A percentile compares a stretch with the other conserved stretches of the same genome.
phyloP scores from a whole-genome alignment of 2,329 filamentous ascomycete genomes.

The Sarocladiaceae sp. region DNA sequence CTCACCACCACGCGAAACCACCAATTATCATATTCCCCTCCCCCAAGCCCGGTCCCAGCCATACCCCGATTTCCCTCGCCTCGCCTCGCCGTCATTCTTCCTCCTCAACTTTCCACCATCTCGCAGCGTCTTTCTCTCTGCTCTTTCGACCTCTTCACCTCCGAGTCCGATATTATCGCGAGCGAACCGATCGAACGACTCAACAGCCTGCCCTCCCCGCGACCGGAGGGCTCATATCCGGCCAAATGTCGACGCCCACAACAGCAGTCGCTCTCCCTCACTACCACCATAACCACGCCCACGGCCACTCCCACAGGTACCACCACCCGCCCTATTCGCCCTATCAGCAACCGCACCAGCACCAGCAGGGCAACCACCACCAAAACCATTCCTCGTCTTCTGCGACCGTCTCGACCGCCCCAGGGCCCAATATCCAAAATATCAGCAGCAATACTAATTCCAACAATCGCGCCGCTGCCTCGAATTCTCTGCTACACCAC shows the following conservation, averaged over 20 bases:
- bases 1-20: too few species aligned
- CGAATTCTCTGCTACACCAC: slow-evolving; percentile 23
- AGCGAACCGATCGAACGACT: neutral
- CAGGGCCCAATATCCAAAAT: slow-evolving; percentile 11
- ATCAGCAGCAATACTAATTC: slow-evolving; percentile 15
- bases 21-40: too few species aligned
- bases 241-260: slow-evolving; percentile 73
- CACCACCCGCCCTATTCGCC: slow-evolving; percentile 50
- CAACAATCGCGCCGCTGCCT: slow-evolving; percentile 25
- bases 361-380: slow-evolving; percentile 24
- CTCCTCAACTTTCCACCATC: neutral
- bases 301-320: slow-evolving; percentile 41
- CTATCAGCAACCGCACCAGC: slow-evolving; percentile 33
- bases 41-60: too few species aligned
- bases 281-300: slow-evolving; percentile 56
- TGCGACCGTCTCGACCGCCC: slow-evolving; percentile 19
- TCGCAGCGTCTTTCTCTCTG: neutral
- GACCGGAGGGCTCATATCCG: slow-evolving; percentile 5
- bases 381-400: slow-evolving; percentile 20
- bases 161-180: neutral
- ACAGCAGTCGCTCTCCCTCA: slow-evolving; percentile 69
- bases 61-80: slow-evolving; percentile 6
- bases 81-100: slow-evolving; percentile 8
- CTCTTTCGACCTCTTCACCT: neutral
- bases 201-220: neutral